Evolutionary conservation across 176 grass and related monocot species (phyloP), one percentile per base, ranked within the genome.

Genomic region (Rhynchospora tenuis): DNA sequence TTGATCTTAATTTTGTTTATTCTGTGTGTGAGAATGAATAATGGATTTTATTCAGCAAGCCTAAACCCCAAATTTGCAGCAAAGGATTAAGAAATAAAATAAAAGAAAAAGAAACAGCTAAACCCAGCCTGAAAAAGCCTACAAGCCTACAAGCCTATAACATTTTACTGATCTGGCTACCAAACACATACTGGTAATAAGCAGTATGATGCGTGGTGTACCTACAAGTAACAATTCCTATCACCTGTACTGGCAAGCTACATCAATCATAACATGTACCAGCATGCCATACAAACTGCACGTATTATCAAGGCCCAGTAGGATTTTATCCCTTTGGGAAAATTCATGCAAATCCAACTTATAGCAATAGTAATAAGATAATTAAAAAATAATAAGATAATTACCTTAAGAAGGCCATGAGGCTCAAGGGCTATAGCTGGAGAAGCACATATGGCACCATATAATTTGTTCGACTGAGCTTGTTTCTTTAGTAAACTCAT

Each of bases 391-490:
- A 45, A 46, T 60, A 19, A 80, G 44, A 54, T 22, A 77, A 61
- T 43, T 88, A 97, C 94, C 90, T 90, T 89, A 50, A 94, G 74
- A 81, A 97, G 86, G 24, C 92, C 85, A 2, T 91, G 87, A 64
- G 94, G 82, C 59, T 94, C 78, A 7, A 97, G 89, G 33, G 88
- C 92, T 60, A 88, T 85, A 44, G 94, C 85, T 56, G 90, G 92
- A 73, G 94, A 97, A n/a, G 92, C 87, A 83, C 94, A 97, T 78
- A 97, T 94, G 66, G 92, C 92, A 50, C 92, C 94, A 86, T 92
- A 97, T 17, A 83, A 85, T 84, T 88, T 92, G 81, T 79, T 83
- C 16, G 76, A 84, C 68, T 88, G 83, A 27, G 84, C 91, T 26
- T 97, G 94, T 56, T 93, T 93, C 50, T 90, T 91, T 16, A 97